Percentiles rank a stretch among this genome's conserved stretches.
phyloP scores from a whole-genome alignment of 345 rosid species.

The Pugionium cornutum region DNA sequence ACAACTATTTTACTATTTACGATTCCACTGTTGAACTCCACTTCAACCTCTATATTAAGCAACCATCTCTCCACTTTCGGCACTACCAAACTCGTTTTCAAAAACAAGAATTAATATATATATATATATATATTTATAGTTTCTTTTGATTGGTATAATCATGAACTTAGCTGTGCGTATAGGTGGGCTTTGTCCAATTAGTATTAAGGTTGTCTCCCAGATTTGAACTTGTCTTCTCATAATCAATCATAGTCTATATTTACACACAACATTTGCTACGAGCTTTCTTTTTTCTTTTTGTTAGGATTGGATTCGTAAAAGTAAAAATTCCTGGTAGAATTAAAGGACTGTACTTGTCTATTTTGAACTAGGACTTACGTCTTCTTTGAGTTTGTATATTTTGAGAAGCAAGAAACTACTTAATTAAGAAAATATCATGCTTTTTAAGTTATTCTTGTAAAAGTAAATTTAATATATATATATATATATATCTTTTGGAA shows the following conservation, averaged over 20 bases:
- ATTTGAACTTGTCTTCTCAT: conserved; percentile 21
- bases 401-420: no score
- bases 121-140: no score
- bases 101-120: neutral
- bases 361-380: no score
- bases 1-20: conserved; percentile 29
- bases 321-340: no score
- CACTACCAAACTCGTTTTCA: conserved; percentile 24
- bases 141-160: conserved; percentile 33
- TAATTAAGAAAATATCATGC: no score
- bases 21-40: conserved; percentile 30
- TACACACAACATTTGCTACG: neutral
- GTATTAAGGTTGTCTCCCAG: conserved; percentile 42
- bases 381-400: no score
- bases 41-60: conserved; percentile 28
- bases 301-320: no score
- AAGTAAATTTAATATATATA: no score
- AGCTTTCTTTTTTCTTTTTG: no score
- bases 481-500: no score
- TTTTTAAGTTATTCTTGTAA: no score
- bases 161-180: conserved; percentile 26
- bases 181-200: conserved; percentile 39
- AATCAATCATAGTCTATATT: neutral
- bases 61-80: conserved; percentile 31
- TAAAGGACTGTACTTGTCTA: no score